Evolutionary conservation across 805 yeast species (phyloP).

Genomic region (Monosporozyma solicola): DNA sequence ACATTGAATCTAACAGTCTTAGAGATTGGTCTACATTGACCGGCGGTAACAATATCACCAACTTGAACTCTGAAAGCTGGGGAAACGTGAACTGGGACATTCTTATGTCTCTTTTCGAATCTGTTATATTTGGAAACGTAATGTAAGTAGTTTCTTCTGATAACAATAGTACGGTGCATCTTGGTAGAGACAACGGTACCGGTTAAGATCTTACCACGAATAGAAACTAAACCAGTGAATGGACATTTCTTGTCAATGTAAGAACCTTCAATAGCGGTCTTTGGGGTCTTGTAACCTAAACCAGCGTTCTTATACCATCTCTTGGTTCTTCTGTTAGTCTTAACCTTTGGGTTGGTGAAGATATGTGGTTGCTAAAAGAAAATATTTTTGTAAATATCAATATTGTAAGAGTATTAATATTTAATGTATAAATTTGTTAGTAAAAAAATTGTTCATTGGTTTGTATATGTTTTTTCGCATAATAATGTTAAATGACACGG

Average conservation of each 20-base stretch:
- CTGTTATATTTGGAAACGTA: constrained; percentile 99
- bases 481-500: no score
- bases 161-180: constrained; percentile 99
- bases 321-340: constrained; percentile 97
- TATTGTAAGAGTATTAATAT: background rate
- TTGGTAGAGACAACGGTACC: constrained; percentile 99
- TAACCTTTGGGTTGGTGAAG: constrained; percentile 99
- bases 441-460: no score
- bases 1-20: constrained; percentile 99
- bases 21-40: constrained; percentile 99
- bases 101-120: constrained; percentile 99
- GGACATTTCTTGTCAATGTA: constrained; percentile 99
- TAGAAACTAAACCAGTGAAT: constrained; percentile 91
- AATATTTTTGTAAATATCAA: background rate
- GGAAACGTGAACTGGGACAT: constrained; percentile 98
- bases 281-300: constrained; percentile 99
- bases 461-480: no score
- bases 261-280: constrained; percentile 94
- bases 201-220: constrained; percentile 98
- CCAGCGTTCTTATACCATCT: constrained; percentile 99
- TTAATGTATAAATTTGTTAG: background rate
- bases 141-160: constrained; percentile 99
- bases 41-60: constrained; percentile 98
- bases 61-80: constrained; percentile 99
- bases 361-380: constrained; percentile 92